These are phyloP conservation scores for Hanseniaspora jakobsenii DNA, from an alignment of 805 yeast genomes.

Conservation along the genomic window DNA sequence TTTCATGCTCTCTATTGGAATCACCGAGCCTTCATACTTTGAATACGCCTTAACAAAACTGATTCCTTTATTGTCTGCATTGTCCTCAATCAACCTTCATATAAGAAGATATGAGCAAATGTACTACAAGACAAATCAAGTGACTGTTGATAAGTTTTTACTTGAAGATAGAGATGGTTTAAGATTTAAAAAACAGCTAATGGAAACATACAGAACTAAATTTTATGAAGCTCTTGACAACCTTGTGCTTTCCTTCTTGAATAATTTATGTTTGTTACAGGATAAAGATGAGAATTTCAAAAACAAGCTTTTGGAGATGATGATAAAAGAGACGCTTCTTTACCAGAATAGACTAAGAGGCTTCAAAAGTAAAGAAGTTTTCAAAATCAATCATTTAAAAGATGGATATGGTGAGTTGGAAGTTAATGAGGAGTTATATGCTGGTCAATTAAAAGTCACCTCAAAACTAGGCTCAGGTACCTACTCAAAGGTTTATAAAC, in stretches of 20 bases:
- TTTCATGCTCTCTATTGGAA: slow-evolving; percentile 11
- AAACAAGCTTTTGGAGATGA: background rate
- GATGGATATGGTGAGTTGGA: slow-evolving; percentile 65
- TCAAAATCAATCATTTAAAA: slow-evolving; percentile 22
- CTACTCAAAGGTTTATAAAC: slow-evolving; percentile 73
- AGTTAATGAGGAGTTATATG: slow-evolving; percentile 50
- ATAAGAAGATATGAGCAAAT: slow-evolving; percentile 12
- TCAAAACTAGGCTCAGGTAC: slow-evolving; percentile 82
- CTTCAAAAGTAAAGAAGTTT: background rate
- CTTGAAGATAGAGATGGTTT: slow-evolving; percentile 4
- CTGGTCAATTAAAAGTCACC: slow-evolving; percentile 48
- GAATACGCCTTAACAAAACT: background rate
- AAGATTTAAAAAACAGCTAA: background rate
- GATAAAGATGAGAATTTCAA: slow-evolving; percentile 2
- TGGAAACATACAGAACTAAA: background rate
- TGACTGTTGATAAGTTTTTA: background rate
- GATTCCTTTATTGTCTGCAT: slow-evolving; percentile 1
- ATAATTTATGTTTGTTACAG: slow-evolving; percentile 4
- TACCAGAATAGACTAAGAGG: slow-evolving; percentile 1
- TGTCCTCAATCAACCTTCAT: background rate
- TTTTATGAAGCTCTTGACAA: background rate
- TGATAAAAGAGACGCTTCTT: slow-evolving; percentile 4
- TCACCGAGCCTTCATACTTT: slow-evolving; percentile 1
- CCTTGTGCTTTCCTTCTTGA: background rate
- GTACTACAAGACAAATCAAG: slow-evolving; percentile 2